Base-by-base conservation (phyloP, 2,329 filamentous ascomycete species). In the Hymenoscyphus salicellus region DNA sequence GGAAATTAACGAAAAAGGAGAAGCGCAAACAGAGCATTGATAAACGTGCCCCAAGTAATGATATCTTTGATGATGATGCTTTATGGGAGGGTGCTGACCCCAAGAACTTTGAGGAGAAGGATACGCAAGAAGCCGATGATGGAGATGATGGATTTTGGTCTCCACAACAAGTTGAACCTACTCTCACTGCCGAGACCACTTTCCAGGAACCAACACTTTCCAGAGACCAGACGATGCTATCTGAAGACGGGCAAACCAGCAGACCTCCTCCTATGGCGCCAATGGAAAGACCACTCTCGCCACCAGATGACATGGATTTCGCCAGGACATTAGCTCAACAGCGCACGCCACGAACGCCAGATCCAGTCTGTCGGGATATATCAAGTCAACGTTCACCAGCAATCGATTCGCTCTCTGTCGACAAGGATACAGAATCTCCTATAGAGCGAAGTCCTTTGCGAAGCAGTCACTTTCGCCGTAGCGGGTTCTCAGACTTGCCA, bases 11-110 rank as follows among this genome's bases (percentile, higher is more conserved):
- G 49, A 77, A 76, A 65, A 77, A 78, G 62, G 76, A 78, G 59
- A 74, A 73, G 65, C 72, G 76, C 55, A 77, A 77, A 66, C 77
- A 77, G 72, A 73, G 73, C 57, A 72, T 78, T 65, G 80, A 81
- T 68, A 78, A 78, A 66, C 75, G 77, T 66, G 71, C 75, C 41
- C 63, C 75, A 14, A 72, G 72, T 16, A 79, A 82, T 55, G 79
- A 82, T 68, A 70, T 80, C 33, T 80, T 81, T 71, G 78, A 83
- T 66, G 78, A 82, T 68, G 73, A 78, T 60, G 73, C 76, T 17
- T 71, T 81, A 30, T 80, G 79, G 79, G 79, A 83, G 69, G 78
- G 77, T 28, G 75, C 76, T 14, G 78, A 81, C 55, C 77, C 76
- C 46, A 70, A 70, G 66, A 61, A 69, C 60, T 60, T 73, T 49